Conservation (phyloP, 129 eudicot genomes). For the Pulicaria dysenterica region DNA sequence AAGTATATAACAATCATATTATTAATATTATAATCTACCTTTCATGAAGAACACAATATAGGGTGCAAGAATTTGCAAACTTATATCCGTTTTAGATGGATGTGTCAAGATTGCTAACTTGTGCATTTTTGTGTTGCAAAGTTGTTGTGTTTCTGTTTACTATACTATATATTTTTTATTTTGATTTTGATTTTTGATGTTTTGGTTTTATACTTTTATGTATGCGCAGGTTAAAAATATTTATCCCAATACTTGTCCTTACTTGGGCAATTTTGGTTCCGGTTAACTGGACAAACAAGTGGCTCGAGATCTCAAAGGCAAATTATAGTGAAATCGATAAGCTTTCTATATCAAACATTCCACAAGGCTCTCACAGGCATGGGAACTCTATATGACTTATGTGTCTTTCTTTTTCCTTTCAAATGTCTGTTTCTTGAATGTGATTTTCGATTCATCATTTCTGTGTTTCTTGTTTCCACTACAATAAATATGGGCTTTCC, state of each 20-base stretch:
- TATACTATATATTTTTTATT: background rate
- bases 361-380: slow-evolving; percentile 74
- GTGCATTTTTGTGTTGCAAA: background rate
- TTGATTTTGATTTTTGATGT: background rate
- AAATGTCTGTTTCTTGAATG: background rate
- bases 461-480: background rate
- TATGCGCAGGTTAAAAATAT: slow-evolving; percentile 85
- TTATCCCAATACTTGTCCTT: slow-evolving; percentile 76
- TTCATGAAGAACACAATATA: background rate
- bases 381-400: slow-evolving; percentile 12
- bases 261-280: slow-evolving; percentile 84
- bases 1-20: too few relatives aligned
- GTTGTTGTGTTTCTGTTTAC: background rate
- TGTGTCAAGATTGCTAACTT: background rate
- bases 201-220: slow-evolving; percentile 2
- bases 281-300: slow-evolving; percentile 77
- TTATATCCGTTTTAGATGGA: background rate
- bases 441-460: background rate
- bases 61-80: background rate
- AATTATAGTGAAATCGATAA: slow-evolving; percentile 73
- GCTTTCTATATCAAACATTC: slow-evolving; percentile 90
- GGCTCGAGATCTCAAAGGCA: slow-evolving; percentile 42
- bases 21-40: background rate
- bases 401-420: background rate
- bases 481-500: too few relatives aligned